phyloP scores from a whole-genome alignment of 768 basidiomycete genomes.

The Trametes sanguinea region DNA sequence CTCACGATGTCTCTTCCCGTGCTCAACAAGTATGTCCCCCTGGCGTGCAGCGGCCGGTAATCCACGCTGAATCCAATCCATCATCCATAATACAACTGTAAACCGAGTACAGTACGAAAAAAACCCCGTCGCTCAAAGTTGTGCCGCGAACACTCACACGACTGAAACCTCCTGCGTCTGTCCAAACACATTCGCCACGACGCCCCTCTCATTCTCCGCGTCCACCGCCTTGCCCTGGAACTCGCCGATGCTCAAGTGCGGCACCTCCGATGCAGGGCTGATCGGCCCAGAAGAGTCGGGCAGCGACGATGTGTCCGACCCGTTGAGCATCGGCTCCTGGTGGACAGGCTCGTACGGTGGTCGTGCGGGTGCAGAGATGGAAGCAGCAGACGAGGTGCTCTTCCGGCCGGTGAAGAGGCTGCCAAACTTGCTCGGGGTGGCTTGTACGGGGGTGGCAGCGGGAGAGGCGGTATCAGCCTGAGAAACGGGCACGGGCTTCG shows the following conservation, averaged over 20 bases:
- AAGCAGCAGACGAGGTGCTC: constrained; percentile 51
- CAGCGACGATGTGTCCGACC: constrained; percentile 61
- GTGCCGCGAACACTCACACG: not conserved
- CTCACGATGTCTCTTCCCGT: too few species aligned
- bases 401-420: constrained; percentile 65
- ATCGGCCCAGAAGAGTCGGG: constrained; percentile 51
- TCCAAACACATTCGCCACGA: not conserved
- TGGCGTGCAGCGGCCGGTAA: too few species aligned
- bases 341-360: constrained; percentile 27
- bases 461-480: constrained; percentile 26
- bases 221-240: not conserved
- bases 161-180: constrained; percentile 3
- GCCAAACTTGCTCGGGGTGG: constrained; percentile 61
- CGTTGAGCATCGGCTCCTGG: constrained; percentile 47
- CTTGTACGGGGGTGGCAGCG: constrained; percentile 32
- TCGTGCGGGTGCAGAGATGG: constrained; percentile 30
- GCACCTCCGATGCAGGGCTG: constrained; percentile 45
- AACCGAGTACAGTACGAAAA: too few species aligned
- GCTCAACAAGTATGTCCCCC: too few species aligned
- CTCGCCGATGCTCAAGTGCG: constrained; percentile 17
- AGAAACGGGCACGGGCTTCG: constrained; percentile 5
- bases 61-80: too few species aligned
- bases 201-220: not conserved
- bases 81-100: too few species aligned
- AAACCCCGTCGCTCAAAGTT: too few species aligned